phyloP scores from a whole-genome alignment of 176 grass and related monocot species.

The Eragrostis nindensis region DNA sequence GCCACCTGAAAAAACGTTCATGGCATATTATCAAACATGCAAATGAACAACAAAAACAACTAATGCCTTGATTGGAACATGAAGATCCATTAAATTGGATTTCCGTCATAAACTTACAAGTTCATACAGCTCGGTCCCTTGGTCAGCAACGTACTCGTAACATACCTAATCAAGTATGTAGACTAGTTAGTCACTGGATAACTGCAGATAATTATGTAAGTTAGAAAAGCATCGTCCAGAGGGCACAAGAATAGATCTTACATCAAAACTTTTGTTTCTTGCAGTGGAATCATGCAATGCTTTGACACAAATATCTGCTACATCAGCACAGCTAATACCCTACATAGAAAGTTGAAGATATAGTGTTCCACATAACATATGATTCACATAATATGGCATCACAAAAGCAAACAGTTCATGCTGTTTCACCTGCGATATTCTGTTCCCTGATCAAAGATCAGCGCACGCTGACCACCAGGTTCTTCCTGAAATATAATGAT shows the following conservation, averaged over 20 bases:
- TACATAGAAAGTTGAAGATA: slow-evolving; percentile 45
- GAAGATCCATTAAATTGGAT: slow-evolving; percentile 1
- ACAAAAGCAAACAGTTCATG: background rate
- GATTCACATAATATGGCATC: background rate
- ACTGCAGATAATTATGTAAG: slow-evolving; percentile 7
- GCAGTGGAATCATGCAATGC: slow-evolving; percentile 79
- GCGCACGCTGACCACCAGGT: slow-evolving; percentile 94
- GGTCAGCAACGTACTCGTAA: slow-evolving; percentile 87
- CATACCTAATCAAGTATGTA: slow-evolving; percentile 59
- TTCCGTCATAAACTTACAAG: slow-evolving; percentile 64
- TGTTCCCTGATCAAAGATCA: slow-evolving; percentile 99
- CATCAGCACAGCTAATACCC: slow-evolving; percentile 96
- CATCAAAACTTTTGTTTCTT: slow-evolving; percentile 99
- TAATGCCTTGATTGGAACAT: background rate
- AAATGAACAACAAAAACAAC: slow-evolving; percentile 15
- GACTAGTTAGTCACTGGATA: slow-evolving; percentile 10
- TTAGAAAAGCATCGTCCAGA: slow-evolving; percentile 14
- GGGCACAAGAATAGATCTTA: slow-evolving; percentile 46
- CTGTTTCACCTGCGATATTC: slow-evolving; percentile 82
- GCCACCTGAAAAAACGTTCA: slow-evolving; percentile 63
- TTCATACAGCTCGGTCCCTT: slow-evolving; percentile 87
- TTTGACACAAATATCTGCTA: slow-evolving; percentile 78
- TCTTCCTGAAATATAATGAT: slow-evolving; percentile 76
- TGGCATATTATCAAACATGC: slow-evolving; percentile 6
- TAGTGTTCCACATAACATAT: background rate